Evolutionary conservation across 2,329 filamentous ascomycete genomes (phyloP), one percentile per base, ranked within the genome.

Genomic region (Cytospora paraplurivora): DNA sequence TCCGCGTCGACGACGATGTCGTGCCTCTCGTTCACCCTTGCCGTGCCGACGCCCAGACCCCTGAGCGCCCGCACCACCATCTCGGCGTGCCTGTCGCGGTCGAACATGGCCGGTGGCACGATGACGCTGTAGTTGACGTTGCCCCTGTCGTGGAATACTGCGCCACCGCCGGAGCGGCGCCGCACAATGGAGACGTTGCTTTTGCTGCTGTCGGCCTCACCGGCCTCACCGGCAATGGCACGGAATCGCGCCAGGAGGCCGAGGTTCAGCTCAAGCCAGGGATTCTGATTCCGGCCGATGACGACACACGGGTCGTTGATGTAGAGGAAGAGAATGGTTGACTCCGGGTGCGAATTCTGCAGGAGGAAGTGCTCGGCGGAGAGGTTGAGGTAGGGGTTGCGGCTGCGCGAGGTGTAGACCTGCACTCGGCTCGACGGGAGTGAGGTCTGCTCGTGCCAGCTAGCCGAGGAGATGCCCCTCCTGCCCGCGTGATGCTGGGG

Each of bases 91-190:
- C 86, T 91, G 78, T 97, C 85, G 35, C 95, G 86, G 67, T 94
- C 89, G 73, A 98, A 98, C 0, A 76, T 78, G 0, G 81, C 80
- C 0, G 91, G 85, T 1, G 93, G 93, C 67, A 88, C 92, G 56
- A 96, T 96, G 61, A 98, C 92, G 73, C 90, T 91, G 82, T 93
- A 99, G 76, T 99, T 99, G 69, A 97, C 85, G 74, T 99, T 99
- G 61, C 94, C 94, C 50, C 82, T 77, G 75, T 98, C 95, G 75
- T 99, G 95, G 73, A 96, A 98, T 58, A 99, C 95, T 1, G 95
- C 88, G 53, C 95, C 95, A 56, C 95, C 95, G 34, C 95, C 95
- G 27, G 89, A 93, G 57, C 94, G 86, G 19, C 95, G 85, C 13
- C 95, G 88, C 6, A 99, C 91, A 13, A 97, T 86, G 63, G 82